Evolutionary conservation across 257 asterid genomes (phyloP).

Genomic region (Sherardia arvensis): DNA sequence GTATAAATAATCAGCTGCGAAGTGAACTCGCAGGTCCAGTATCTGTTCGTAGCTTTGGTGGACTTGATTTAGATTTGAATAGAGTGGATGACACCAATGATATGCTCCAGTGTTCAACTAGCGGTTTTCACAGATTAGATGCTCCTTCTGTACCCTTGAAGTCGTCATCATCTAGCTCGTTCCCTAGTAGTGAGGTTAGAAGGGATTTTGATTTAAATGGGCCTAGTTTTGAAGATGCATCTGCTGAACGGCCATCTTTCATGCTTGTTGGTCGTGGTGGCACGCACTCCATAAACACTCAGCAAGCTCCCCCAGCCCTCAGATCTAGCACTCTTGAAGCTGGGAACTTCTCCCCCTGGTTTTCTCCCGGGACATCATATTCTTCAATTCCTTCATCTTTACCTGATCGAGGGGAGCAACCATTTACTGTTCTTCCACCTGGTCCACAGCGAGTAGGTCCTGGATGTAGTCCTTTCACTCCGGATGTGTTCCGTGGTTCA

Average conservation of each 20-base stretch:
- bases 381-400: constrained; percentile 49
- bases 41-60: constrained; percentile 3
- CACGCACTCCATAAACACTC: constrained; percentile 23
- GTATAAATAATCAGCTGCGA: constrained; percentile 10
- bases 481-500: constrained; percentile 71
- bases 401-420: constrained; percentile 58
- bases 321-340: constrained; percentile 35
- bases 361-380: constrained; percentile 51
- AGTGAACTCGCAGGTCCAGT: background rate
- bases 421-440: constrained; percentile 58
- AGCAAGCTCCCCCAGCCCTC: constrained; percentile 33
- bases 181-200: background rate
- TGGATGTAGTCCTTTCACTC: constrained; percentile 35
- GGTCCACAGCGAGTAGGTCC: constrained; percentile 58
- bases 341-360: constrained; percentile 65
- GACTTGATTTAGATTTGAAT: constrained; percentile 5
- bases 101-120: background rate
- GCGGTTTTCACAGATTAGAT: background rate
- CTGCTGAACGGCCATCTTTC: background rate
- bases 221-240: constrained; percentile 3
- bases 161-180: background rate
- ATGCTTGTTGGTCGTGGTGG: background rate
- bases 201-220: constrained; percentile 7
- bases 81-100: constrained; percentile 1
- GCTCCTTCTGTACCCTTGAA: constrained; percentile 1